Percentiles rank a stretch among this genome's conserved stretches.
Evolutionary conservation across 164 flowering plant genomes (phyloP).

Genomic region (Protea cynaroides): DNA sequence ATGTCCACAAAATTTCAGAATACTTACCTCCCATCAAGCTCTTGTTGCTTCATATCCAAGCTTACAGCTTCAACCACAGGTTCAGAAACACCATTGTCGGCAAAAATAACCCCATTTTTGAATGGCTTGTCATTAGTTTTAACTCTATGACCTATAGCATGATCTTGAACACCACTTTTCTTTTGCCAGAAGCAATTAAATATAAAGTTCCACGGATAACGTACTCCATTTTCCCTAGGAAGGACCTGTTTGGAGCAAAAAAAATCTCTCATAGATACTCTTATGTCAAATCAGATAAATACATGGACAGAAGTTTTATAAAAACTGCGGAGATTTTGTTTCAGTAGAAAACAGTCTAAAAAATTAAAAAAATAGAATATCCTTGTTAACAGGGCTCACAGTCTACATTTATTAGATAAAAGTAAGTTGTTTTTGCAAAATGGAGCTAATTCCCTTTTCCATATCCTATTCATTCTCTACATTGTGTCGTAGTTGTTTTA

Average conservation of each 20-base stretch:
- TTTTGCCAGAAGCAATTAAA: conserved; percentile 41
- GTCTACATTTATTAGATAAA: too few relatives aligned
- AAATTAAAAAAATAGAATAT: too few relatives aligned
- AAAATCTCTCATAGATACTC: not conserved
- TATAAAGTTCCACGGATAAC: conserved; percentile 56
- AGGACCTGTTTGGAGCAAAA: conserved; percentile 47
- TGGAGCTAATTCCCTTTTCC: too few relatives aligned
- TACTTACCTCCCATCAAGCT: conserved; percentile 73
- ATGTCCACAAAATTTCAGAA: not conserved
- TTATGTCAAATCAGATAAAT: not conserved
- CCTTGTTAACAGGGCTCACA: too few relatives aligned
- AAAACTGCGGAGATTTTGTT: not conserved
- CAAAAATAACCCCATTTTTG: conserved; percentile 13
- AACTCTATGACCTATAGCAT: conserved; percentile 19
- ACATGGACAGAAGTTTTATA: not conserved
- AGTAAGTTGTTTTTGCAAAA: too few relatives aligned
- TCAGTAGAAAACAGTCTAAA: not conserved
- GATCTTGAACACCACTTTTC: conserved; percentile 21
- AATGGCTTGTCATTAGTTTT: conserved; percentile 20
- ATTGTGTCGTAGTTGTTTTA: too few relatives aligned
- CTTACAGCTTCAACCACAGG: conserved; percentile 72
- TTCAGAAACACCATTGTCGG: conserved; percentile 20
- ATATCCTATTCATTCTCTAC: too few relatives aligned
- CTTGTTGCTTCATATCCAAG: conserved; percentile 97
- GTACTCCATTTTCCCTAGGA: conserved; percentile 62